phyloP scores from a whole-genome alignment of 2,329 filamentous ascomycete species.

The Penicillium sp. region DNA sequence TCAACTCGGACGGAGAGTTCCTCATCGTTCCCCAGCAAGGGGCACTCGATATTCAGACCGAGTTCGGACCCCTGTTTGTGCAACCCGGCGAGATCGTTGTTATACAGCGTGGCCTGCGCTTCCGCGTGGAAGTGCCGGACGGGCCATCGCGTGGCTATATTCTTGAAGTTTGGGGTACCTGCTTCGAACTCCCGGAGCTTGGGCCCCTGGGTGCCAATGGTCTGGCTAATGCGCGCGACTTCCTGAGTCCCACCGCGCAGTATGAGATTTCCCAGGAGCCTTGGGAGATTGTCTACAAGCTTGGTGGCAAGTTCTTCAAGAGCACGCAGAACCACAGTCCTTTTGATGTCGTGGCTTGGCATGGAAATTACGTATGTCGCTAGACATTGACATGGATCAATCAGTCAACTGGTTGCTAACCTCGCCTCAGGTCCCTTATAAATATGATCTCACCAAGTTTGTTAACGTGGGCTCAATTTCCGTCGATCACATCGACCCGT shows the following conservation, averaged over 20 bases:
- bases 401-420: background rate
- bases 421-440: slow-evolving; percentile 36
- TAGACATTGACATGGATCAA: too few species aligned
- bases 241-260: slow-evolving; percentile 61
- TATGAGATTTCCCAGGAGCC: slow-evolving; percentile 59
- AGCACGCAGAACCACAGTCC: slow-evolving; percentile 66
- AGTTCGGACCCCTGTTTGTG: slow-evolving; percentile 64
- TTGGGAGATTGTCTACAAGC: slow-evolving; percentile 63
- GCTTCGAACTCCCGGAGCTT: slow-evolving; percentile 67
- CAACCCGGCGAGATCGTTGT: slow-evolving; percentile 69
- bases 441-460: slow-evolving; percentile 46
- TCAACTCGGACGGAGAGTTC: slow-evolving; percentile 65
- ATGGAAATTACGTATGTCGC: slow-evolving; percentile 59
- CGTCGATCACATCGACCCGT: slow-evolving; percentile 45
- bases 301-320: slow-evolving; percentile 61
- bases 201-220: slow-evolving; percentile 68
- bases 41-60: slow-evolving; percentile 67
- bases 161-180: slow-evolving; percentile 65
- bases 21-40: slow-evolving; percentile 68
- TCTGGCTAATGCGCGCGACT: slow-evolving; percentile 66
- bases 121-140: slow-evolving; percentile 61
- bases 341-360: slow-evolving; percentile 72
- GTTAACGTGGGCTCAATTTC: slow-evolving; percentile 44
- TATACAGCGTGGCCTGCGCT: slow-evolving; percentile 66
- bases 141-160: slow-evolving; percentile 67